These are phyloP conservation scores for Boletus barrowsii DNA, from an alignment of 768 basidiomycete species.

Conservation along the genomic window DNA sequence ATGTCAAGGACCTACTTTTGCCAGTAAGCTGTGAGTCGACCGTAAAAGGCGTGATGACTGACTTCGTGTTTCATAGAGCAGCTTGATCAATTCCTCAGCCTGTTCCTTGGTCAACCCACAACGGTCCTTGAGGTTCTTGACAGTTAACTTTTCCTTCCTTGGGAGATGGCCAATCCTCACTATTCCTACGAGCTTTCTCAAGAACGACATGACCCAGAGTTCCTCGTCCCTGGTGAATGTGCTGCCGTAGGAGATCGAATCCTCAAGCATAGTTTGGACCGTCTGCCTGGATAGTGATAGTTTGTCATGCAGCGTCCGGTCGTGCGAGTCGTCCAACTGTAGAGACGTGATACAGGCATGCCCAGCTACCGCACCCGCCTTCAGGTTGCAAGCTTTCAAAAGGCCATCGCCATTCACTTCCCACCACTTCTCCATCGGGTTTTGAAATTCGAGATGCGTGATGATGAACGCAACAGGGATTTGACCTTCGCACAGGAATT, in stretches of 20 bases:
- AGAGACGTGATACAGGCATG: slow-evolving; percentile 32
- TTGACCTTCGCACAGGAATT: slow-evolving; percentile 36
- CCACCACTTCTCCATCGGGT: slow-evolving; percentile 35
- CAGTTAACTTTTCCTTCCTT: slow-evolving; percentile 9
- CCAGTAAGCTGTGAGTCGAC: neutral
- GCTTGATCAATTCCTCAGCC: slow-evolving; percentile 16
- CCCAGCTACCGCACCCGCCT: slow-evolving; percentile 14
- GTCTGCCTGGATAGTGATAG: slow-evolving; percentile 11
- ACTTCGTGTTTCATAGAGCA: slow-evolving; percentile 8
- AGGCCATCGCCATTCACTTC: slow-evolving; percentile 16
- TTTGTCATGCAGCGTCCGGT: slow-evolving; percentile 5
- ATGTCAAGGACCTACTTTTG: neutral
- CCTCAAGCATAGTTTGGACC: slow-evolving; percentile 20
- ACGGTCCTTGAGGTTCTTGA: slow-evolving; percentile 10
- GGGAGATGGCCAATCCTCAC: slow-evolving; percentile 4
- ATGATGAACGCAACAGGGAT: slow-evolving; percentile 40
- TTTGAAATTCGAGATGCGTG: slow-evolving; percentile 35
- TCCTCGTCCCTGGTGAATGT: slow-evolving; percentile 14
- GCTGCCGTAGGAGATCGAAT: slow-evolving; percentile 17
- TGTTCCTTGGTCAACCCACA: slow-evolving; percentile 18
- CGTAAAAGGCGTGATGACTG: neutral
- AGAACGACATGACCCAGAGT: slow-evolving; percentile 23
- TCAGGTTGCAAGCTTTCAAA: slow-evolving; percentile 6
- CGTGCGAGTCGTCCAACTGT: neutral
- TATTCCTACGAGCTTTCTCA: slow-evolving; percentile 18